These are phyloP conservation scores for Dactylellina parvicollis DNA, from an alignment of 2,329 filamentous ascomycete species.

Conservation along the genomic window DNA sequence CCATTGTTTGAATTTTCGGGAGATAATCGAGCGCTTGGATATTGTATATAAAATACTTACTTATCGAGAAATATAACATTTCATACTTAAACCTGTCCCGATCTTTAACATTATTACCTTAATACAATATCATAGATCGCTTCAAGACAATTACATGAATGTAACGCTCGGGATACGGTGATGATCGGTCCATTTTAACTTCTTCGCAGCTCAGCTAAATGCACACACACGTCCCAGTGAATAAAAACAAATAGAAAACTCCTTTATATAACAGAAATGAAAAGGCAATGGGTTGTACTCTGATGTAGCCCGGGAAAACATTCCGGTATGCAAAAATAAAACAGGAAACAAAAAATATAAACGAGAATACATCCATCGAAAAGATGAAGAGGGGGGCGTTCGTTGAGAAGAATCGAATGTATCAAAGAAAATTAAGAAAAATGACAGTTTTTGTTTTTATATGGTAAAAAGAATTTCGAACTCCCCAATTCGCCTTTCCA, in stretches of 20 bases:
- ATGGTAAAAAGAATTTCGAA: too few species aligned
- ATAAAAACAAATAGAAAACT: slow-evolving; percentile 20
- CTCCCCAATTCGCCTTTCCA: too few species aligned
- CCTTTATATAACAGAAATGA: slow-evolving; percentile 38
- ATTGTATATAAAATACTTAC: too few species aligned
- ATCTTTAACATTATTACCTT: too few species aligned
- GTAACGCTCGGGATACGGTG: not conserved
- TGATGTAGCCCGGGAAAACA: not conserved
- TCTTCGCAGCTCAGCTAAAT: slow-evolving; percentile 29
- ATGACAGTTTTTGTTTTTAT: not conserved
- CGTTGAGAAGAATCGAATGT: slow-evolving; percentile 6
- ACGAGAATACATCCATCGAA: not conserved
- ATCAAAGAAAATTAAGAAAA: slow-evolving; percentile 24
- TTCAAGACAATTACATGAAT: not conserved
- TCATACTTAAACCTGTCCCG: too few species aligned
- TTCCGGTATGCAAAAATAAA: slow-evolving; percentile 16
- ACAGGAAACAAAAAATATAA: slow-evolving; percentile 1
- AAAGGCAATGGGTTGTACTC: slow-evolving; percentile 4
- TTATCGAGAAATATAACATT: too few species aligned
- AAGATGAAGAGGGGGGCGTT: slow-evolving; percentile 1
- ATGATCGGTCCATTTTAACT: too few species aligned
- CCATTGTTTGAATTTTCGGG: too few species aligned
- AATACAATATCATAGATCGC: too few species aligned
- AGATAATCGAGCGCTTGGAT: too few species aligned
- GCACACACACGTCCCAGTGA: slow-evolving; percentile 15